A percentile compares a stretch with the other conserved stretches of the same genome.
phyloP scores from a whole-genome alignment of 2,329 filamentous ascomycete genomes.

The Stemphylium beticola region DNA sequence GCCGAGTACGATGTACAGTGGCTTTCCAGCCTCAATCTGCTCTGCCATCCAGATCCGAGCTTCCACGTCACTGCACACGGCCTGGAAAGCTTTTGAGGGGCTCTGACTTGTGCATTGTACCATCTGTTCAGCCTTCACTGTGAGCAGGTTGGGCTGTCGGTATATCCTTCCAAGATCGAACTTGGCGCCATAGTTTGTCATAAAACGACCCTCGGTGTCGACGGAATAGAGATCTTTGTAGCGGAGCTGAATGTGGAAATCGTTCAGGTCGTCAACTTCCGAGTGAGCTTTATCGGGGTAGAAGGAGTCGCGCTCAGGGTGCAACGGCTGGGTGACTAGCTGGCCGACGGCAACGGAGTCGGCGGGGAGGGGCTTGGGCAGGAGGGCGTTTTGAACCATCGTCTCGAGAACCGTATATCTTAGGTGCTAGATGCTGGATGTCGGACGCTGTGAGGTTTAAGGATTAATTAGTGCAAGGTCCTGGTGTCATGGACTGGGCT shows the following conservation, averaged over 20 bases:
- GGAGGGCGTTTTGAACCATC: conserved; percentile 46
- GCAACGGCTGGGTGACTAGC: conserved; percentile 45
- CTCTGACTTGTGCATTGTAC: conserved; percentile 43
- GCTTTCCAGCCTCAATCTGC: conserved; percentile 35
- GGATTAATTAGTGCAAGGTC: neutral
- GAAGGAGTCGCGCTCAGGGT: conserved; percentile 47
- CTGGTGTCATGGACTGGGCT: conserved; percentile 1
- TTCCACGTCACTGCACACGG: conserved; percentile 43
- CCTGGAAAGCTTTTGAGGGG: conserved; percentile 36
- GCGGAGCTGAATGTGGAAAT: conserved; percentile 49
- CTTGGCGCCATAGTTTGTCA: conserved; percentile 48
- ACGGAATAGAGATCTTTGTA: conserved; percentile 48
- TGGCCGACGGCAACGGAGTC: conserved; percentile 45
- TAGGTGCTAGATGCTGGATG: neutral
- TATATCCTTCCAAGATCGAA: conserved; percentile 47
- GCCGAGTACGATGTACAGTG: conserved; percentile 45
- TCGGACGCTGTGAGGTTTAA: neutral
- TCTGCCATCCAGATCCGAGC: conserved; percentile 42
- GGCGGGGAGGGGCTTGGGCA: conserved; percentile 45
- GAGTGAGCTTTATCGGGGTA: conserved; percentile 42
- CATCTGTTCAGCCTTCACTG: conserved; percentile 47
- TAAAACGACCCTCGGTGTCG: conserved; percentile 47
- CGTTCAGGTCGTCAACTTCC: conserved; percentile 47
- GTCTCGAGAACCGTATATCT: conserved; percentile 2
- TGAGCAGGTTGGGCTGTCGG: conserved; percentile 47